Evolutionary conservation across 495 filamentous ascomycete genomes (phyloP).

Genomic region (Bacidia gigantensis): DNA sequence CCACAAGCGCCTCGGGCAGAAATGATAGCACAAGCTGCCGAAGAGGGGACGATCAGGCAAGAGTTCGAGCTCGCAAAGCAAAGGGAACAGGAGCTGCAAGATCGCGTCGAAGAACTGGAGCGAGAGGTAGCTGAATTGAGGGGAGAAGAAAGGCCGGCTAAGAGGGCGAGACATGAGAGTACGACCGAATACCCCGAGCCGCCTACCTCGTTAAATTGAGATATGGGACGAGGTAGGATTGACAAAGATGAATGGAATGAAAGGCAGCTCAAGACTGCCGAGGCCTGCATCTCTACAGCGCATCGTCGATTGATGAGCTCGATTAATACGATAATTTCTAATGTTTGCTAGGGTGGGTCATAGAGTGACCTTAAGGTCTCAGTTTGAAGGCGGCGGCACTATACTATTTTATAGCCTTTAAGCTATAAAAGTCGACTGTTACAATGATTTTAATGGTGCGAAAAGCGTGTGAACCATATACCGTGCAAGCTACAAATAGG

Average conservation of each 20-base stretch:
- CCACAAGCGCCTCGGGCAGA: constrained; percentile 47
- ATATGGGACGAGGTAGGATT: neutral
- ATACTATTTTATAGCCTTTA: no score
- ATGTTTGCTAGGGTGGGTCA: no score
- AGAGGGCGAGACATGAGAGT: constrained; percentile 32
- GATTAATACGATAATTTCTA: no score
- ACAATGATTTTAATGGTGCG: no score
- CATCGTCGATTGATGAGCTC: no score
- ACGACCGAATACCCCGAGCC: constrained; percentile 30
- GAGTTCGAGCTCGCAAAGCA: constrained; percentile 62
- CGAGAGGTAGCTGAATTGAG: constrained; percentile 36
- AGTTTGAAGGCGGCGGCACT: no score
- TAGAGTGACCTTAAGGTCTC: no score
- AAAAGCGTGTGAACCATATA: no score
- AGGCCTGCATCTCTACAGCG: no score
- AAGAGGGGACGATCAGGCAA: constrained; percentile 47
- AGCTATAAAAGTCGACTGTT: no score
- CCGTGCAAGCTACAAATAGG: neutral
- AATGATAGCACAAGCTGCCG: constrained; percentile 37
- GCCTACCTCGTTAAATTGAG: constrained; percentile 1
- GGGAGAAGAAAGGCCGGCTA: constrained; percentile 31
- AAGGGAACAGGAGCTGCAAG: constrained; percentile 71
- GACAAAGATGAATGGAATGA: no score
- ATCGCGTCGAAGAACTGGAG: constrained; percentile 69
- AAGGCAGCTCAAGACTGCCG: no score